These are phyloP conservation scores for Dryas integrifolia DNA, from an alignment of 331 rosid genomes.

Conservation along the genomic window DNA sequence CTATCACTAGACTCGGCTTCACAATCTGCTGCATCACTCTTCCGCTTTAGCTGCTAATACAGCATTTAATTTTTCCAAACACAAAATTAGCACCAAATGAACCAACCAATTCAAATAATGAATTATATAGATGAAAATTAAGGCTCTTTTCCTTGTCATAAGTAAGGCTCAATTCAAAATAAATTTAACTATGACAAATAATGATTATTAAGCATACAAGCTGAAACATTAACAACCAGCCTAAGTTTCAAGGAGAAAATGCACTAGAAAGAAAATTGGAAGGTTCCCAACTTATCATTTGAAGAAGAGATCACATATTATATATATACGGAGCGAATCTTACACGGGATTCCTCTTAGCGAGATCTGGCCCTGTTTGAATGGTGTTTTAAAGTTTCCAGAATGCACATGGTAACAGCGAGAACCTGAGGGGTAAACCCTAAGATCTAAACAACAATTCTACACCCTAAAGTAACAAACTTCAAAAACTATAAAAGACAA, in stretches of 20 bases:
- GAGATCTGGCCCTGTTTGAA: too few species aligned
- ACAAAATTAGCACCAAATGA: conserved; percentile 18
- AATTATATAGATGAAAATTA: conserved; percentile 13
- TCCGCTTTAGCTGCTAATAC: conserved; percentile 68
- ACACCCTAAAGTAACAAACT: too few species aligned
- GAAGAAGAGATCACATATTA: not conserved
- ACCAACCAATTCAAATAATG: conserved; percentile 21
- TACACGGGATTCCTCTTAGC: too few species aligned
- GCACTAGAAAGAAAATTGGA: not conserved
- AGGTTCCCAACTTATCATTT: not conserved
- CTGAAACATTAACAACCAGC: conserved; percentile 1
- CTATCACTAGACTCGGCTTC: conserved; percentile 71
- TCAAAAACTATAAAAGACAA: too few species aligned
- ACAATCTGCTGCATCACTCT: conserved; percentile 50
- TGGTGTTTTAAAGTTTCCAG: too few species aligned
- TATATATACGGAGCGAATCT: too few species aligned
- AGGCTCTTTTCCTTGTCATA: not conserved
- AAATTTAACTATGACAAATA: not conserved
- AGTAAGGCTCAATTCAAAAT: not conserved
- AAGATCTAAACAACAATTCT: not conserved
- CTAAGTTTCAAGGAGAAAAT: not conserved
- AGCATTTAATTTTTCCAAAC: conserved; percentile 18
- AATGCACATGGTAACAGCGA: too few species aligned
- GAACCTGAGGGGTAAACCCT: not conserved
- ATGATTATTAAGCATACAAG: not conserved